Conservation (phyloP, 257 asterid species). For the Solanum lycopersicoides region DNA sequence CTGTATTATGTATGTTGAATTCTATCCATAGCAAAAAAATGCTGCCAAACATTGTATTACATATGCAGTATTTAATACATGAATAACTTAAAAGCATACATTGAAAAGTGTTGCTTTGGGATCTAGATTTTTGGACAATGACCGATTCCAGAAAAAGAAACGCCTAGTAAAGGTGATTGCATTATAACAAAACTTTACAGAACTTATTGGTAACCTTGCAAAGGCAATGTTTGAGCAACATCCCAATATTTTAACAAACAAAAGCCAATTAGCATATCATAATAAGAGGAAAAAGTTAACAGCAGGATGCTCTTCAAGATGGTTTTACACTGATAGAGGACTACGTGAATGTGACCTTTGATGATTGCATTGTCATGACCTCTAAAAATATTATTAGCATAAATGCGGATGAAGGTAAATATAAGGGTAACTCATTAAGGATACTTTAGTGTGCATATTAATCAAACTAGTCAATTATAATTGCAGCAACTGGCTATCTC, state of each 20-base stretch:
- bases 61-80: not conserved
- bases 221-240: not conserved
- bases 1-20: not conserved
- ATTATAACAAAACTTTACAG: not conserved
- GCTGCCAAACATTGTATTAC: not conserved
- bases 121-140: not conserved
- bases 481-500: not conserved
- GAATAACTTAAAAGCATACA: not conserved
- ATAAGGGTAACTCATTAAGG: not conserved
- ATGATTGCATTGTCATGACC: not conserved
- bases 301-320: not conserved
- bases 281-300: not conserved
- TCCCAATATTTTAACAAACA: not conserved
- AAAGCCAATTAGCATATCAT: not conserved
- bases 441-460: not conserved
- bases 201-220: not conserved
- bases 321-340: not conserved
- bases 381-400: not conserved
- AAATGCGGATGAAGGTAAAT: not conserved
- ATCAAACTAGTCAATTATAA: not conserved
- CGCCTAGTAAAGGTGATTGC: not conserved
- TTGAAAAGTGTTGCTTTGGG: not conserved
- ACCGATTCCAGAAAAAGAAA: not conserved
- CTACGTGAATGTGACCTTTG: not conserved
- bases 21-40: not conserved